Evolutionary conservation across 352 stramenopile species (phyloP).

Genomic region (Aphanomyces stellatus): DNA sequence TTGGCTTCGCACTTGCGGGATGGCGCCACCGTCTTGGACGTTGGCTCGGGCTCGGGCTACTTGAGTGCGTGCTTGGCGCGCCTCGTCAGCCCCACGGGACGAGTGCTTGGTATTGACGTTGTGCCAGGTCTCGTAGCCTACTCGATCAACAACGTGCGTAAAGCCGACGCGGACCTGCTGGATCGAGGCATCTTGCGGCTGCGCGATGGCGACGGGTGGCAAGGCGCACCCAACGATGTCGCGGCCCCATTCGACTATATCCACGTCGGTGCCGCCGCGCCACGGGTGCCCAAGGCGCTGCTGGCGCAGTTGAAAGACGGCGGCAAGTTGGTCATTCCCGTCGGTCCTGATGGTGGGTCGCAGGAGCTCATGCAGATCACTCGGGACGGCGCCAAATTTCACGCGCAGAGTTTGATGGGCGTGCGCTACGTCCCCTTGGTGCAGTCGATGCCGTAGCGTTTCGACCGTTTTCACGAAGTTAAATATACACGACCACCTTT

Average conservation of each 20-base stretch:
- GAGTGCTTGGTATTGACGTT: conserved; percentile 89
- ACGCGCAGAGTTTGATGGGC: conserved; percentile 51
- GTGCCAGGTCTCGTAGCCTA: conserved; percentile 83
- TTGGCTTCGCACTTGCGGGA: conserved; percentile 40
- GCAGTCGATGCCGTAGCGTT: not conserved
- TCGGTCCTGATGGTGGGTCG: conserved; percentile 67
- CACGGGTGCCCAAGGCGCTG: conserved; percentile 71
- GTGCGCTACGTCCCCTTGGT: conserved; percentile 80
- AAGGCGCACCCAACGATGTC: conserved; percentile 81
- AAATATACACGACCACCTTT: not conserved
- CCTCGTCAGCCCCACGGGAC: conserved; percentile 54
- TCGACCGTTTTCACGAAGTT: too few species aligned
- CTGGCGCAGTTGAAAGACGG: conserved; percentile 86
- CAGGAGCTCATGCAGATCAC: conserved; percentile 78
- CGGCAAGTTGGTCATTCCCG: conserved; percentile 88
- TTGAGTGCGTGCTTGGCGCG: conserved; percentile 88
- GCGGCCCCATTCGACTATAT: conserved; percentile 96
- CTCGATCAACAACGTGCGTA: conserved; percentile 76
- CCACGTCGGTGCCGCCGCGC: conserved; percentile 92
- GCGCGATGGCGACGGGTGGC: conserved; percentile 85
- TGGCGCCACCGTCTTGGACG: conserved; percentile 86
- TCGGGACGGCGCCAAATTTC: conserved; percentile 36
- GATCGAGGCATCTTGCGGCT: conserved; percentile 50
- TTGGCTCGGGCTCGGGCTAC: conserved; percentile 93
- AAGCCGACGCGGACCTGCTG: conserved; percentile 75